Conservation (phyloP, 257 asterid species). For the Catharanthus roseus region DNA sequence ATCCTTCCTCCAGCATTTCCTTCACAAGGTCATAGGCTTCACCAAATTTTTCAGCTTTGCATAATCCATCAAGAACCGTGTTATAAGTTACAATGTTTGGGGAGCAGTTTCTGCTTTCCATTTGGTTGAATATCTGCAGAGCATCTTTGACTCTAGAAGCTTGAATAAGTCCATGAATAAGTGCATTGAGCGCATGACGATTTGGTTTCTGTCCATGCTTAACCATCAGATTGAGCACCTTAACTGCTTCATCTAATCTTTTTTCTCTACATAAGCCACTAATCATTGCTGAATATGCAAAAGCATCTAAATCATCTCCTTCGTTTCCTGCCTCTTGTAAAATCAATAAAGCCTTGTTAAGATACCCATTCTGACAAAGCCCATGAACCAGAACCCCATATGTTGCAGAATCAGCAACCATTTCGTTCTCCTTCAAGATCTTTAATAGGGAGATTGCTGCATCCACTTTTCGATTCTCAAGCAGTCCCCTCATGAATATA, state of each 20-base stretch:
- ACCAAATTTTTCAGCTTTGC: slow-evolving; percentile 56
- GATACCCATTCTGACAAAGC: slow-evolving; percentile 63
- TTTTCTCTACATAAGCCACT: slow-evolving; percentile 60
- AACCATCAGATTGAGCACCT: slow-evolving; percentile 45
- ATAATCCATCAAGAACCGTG: slow-evolving; percentile 69
- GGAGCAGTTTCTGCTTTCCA: slow-evolving; percentile 40
- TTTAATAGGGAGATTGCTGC: slow-evolving; percentile 55
- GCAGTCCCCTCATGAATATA: slow-evolving; percentile 62
- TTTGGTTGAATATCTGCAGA: slow-evolving; percentile 38
- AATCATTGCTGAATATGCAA: slow-evolving; percentile 67
- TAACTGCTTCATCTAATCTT: slow-evolving; percentile 63
- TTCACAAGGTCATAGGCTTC: slow-evolving; percentile 65
- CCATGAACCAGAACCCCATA: slow-evolving; percentile 68
- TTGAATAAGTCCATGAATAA: slow-evolving; percentile 57
- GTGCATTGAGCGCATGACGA: slow-evolving; percentile 59
- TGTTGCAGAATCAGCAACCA: slow-evolving; percentile 55
- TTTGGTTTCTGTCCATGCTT: slow-evolving; percentile 51
- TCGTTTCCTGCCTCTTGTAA: slow-evolving; percentile 50
- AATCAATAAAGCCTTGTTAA: slow-evolving; percentile 46
- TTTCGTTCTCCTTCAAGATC: slow-evolving; percentile 47
- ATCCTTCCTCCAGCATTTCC: slow-evolving; percentile 70
- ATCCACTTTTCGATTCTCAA: slow-evolving; percentile 47
- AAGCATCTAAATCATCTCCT: slow-evolving; percentile 43
- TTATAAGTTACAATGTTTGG: slow-evolving; percentile 72
- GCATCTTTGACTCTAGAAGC: slow-evolving; percentile 70